A percentile compares a stretch with the other conserved stretches of the same genome.
phyloP scores from a whole-genome alignment of 1,284 basidiomycete species.

The Phaffia rhodozyma region DNA sequence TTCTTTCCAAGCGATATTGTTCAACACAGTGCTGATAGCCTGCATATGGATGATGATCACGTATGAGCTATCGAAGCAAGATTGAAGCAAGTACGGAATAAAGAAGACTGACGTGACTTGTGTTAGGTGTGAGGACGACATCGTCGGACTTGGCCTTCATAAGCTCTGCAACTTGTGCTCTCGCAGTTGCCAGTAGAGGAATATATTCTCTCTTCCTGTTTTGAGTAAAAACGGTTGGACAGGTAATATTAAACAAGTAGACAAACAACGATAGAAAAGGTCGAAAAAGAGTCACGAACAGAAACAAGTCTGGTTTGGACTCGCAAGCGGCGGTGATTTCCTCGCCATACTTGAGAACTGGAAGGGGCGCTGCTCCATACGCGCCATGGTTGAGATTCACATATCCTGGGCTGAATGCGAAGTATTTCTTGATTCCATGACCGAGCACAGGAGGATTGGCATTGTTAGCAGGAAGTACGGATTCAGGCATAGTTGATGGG shows the following conservation, averaged over 20 bases:
- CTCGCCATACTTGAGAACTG: slow-evolving; percentile 46
- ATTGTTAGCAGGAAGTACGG: neutral
- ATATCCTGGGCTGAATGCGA: slow-evolving; percentile 25
- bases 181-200: neutral
- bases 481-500: neutral
- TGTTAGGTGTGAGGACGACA: slow-evolving; percentile 44
- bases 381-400: slow-evolving; percentile 58
- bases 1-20: slow-evolving; percentile 47
- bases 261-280: slow-evolving; percentile 32
- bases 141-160: slow-evolving; percentile 51
- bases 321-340: slow-evolving; percentile 44
- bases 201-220: too few species aligned
- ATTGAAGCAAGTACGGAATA: neutral
- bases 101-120: neutral
- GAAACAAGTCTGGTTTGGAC: slow-evolving; percentile 51
- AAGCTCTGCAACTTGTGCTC: slow-evolving; percentile 36
- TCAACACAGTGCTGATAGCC: slow-evolving; percentile 53
- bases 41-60: slow-evolving; percentile 21
- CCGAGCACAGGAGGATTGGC: neutral
- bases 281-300: slow-evolving; percentile 32
- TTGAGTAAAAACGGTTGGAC: too few species aligned
- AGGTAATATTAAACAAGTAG: too few species aligned
- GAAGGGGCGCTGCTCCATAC: slow-evolving; percentile 53
- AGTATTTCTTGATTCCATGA: slow-evolving; percentile 8
- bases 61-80: neutral